A percentile compares a stretch with the other conserved stretches of the same genome.
These are phyloP conservation scores for Astrothelium macrocarpum DNA, from an alignment of 495 filamentous ascomycete genomes.

Conservation along the genomic window DNA sequence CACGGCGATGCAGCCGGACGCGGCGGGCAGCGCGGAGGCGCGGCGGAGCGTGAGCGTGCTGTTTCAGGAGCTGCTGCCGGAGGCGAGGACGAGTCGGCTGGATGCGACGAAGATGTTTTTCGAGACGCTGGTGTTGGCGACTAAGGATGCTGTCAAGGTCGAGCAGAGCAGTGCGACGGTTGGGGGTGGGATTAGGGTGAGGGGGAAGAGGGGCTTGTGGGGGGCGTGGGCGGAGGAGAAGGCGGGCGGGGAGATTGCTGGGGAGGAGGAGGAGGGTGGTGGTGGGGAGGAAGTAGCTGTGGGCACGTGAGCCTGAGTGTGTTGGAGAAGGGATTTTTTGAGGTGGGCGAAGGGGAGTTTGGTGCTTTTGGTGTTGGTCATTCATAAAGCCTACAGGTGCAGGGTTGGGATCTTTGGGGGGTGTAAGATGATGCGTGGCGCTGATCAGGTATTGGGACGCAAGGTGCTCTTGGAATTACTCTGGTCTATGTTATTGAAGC, in stretches of 20 bases:
- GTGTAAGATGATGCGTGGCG: too few species aligned
- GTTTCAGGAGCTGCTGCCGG: constrained; percentile 88
- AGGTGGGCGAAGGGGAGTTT: background rate
- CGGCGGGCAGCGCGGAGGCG: constrained; percentile 49
- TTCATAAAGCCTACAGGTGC: too few species aligned
- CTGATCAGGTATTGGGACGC: too few species aligned
- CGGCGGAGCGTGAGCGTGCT: constrained; percentile 42
- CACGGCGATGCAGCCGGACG: constrained; percentile 50
- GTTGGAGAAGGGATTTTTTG: background rate
- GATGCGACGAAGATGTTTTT: constrained; percentile 99
- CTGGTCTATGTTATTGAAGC: too few species aligned
- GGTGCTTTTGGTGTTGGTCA: background rate
- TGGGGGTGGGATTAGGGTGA: constrained; percentile 67
- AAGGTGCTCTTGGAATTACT: too few species aligned
- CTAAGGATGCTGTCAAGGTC: constrained; percentile 96
- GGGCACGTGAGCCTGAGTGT: background rate
- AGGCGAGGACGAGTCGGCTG: constrained; percentile 61
- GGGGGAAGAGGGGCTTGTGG: constrained; percentile 86
- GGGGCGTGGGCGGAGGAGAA: constrained; percentile 88
- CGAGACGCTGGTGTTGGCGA: constrained; percentile 87
- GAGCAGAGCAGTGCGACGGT: constrained; percentile 70
- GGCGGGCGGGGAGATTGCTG: constrained; percentile 48
- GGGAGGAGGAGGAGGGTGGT: background rate
- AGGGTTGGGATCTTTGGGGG: too few species aligned
- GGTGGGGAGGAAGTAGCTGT: background rate